A percentile compares a stretch with the other conserved stretches of the same genome.
These are phyloP conservation scores for Phaseolus coccineus DNA, from an alignment of 331 rosid genomes.

Conservation along the genomic window DNA sequence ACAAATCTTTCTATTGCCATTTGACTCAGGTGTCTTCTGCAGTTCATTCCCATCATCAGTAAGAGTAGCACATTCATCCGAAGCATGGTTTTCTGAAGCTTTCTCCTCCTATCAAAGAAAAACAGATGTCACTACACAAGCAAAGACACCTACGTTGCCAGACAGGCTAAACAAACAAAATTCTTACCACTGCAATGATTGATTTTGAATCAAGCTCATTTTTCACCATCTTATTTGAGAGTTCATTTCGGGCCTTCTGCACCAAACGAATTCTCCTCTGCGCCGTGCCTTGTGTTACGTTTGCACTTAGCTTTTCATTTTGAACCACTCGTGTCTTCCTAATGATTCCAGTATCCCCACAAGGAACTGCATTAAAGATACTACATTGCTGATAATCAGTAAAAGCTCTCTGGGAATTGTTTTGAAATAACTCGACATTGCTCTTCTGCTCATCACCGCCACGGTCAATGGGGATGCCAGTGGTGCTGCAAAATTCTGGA, in stretches of 20 bases:
- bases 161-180: constrained; percentile 36
- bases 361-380: constrained; percentile 38
- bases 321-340: constrained; percentile 48
- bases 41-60: constrained; percentile 37
- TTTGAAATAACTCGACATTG: constrained; percentile 34
- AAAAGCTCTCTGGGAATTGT: constrained; percentile 47
- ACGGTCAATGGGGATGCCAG: constrained; percentile 25
- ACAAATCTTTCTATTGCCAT: constrained; percentile 31
- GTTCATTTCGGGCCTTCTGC: background rate
- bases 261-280: constrained; percentile 64
- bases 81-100: constrained; percentile 43
- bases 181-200: constrained; percentile 56
- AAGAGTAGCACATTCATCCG: constrained; percentile 33
- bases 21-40: constrained; percentile 39
- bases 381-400: constrained; percentile 47
- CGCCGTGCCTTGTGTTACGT: constrained; percentile 60
- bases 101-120: constrained; percentile 57
- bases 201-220: constrained; percentile 48
- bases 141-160: constrained; percentile 22
- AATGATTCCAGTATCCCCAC: constrained; percentile 57
- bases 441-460: constrained; percentile 36
- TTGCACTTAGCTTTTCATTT: constrained; percentile 34
- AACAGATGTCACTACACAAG: constrained; percentile 43
- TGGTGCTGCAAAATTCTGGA: constrained; percentile 44
- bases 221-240: constrained; percentile 15